phyloP scores from a whole-genome alignment of 257 asterid genomes.

The Thymus quinquecostatus region DNA sequence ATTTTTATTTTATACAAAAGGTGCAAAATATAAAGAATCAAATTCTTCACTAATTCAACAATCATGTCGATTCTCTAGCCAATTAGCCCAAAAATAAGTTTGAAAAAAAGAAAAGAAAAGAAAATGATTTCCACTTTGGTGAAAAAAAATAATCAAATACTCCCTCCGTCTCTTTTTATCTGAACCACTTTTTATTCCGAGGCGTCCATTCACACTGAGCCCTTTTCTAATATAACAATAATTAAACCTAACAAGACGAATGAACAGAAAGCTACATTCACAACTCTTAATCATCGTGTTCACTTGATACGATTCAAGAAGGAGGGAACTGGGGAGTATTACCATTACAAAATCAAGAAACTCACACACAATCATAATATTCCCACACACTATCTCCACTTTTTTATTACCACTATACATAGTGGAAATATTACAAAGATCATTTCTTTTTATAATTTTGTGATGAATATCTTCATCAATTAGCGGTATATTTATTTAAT shows the following conservation, averaged over 20 bases:
- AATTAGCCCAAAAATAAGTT: not conserved
- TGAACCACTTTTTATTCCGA: too few relatives aligned
- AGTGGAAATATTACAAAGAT: not conserved
- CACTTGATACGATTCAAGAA: too few relatives aligned
- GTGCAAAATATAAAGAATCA: slow-evolving; percentile 13
- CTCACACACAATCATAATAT: not conserved
- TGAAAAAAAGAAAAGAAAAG: not conserved
- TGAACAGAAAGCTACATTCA: too few relatives aligned
- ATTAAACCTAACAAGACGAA: too few relatives aligned
- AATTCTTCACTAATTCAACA: slow-evolving; percentile 2
- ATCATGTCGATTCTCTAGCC: slow-evolving; percentile 1
- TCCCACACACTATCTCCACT: not conserved
- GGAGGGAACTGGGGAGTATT: too few relatives aligned
- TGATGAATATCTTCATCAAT: not conserved
- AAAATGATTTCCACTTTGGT: slow-evolving; percentile 14
- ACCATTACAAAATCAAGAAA: slow-evolving; percentile 1
- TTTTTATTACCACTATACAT: not conserved
- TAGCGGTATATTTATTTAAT: too few relatives aligned
- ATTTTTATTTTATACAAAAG: not conserved
- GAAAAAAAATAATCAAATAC: not conserved
- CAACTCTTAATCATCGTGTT: too few relatives aligned
- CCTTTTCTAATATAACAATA: too few relatives aligned
- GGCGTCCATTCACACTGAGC: too few relatives aligned
- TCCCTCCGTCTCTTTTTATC: too few relatives aligned
- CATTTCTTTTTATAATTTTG: not conserved